These are phyloP conservation scores for Ceratocystis albifundus DNA, from an alignment of 2,329 filamentous ascomycete species.

Conservation along the genomic window DNA sequence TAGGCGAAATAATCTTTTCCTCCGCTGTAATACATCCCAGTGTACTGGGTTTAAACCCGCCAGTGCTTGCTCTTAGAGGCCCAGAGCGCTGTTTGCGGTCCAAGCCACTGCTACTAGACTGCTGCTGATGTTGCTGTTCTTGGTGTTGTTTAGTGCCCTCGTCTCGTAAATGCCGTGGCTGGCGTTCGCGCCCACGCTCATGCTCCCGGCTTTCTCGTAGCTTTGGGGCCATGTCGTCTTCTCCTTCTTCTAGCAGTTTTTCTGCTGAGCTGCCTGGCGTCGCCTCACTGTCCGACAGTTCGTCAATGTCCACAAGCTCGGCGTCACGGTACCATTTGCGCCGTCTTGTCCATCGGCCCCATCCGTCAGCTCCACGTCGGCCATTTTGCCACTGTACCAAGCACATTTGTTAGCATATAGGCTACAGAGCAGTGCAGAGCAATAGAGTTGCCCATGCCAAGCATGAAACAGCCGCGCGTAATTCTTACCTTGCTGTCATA, in stretches of 20 bases:
- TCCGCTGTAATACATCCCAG: conserved; percentile 31
- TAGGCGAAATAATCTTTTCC: conserved; percentile 32
- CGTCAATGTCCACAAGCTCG: conserved; percentile 67
- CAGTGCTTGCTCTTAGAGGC: conserved; percentile 12
- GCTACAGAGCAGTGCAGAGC: not conserved
- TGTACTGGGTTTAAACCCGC: conserved; percentile 23
- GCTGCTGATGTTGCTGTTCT: conserved; percentile 15
- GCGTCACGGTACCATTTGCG: conserved; percentile 96
- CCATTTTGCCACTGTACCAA: conserved; percentile 69
- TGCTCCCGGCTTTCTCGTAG: not conserved
- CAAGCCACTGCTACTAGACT: not conserved
- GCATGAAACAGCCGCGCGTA: not conserved
- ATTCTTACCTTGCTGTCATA: conserved; percentile 81
- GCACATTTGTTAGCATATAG: conserved; percentile 8
- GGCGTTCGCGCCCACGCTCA: not conserved
- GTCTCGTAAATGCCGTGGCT: not conserved
- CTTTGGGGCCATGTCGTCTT: no score
- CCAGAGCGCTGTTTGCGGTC: conserved; percentile 20
- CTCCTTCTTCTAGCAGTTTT: not conserved
- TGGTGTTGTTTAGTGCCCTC: not conserved
- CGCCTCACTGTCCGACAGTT: conserved; percentile 16
- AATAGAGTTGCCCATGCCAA: not conserved
- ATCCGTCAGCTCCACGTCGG: conserved; percentile 72
- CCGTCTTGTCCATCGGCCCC: conserved; percentile 85
- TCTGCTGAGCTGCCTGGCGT: not conserved